phyloP scores from a whole-genome alignment of 2,329 filamentous ascomycete genomes.

The Akanthomyces uredinophilus region DNA sequence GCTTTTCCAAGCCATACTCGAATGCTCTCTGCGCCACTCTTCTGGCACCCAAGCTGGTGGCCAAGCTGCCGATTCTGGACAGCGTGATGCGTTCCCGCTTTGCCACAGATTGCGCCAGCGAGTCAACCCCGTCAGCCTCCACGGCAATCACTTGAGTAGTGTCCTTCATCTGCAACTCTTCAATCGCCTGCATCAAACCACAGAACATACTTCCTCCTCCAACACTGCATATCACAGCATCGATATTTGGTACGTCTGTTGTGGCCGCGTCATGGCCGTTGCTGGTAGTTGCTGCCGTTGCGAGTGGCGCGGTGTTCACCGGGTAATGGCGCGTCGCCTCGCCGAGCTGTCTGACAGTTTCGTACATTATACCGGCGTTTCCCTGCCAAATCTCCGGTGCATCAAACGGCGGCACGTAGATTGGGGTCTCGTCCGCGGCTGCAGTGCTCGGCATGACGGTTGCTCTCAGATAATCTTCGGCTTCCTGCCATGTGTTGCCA shows the following conservation, averaged over 20 bases:
- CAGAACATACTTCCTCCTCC: conserved; percentile 76
- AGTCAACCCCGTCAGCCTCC: conserved; percentile 68
- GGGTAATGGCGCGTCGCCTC: conserved; percentile 21
- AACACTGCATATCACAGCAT: conserved; percentile 68
- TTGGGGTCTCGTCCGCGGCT: conserved; percentile 32
- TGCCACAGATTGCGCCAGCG: conserved; percentile 53
- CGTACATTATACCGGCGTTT: conserved; percentile 50
- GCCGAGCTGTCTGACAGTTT: conserved; percentile 32
- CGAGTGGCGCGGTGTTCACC: conserved; percentile 55
- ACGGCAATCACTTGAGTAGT: conserved; percentile 56
- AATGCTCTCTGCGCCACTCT: conserved; percentile 51
- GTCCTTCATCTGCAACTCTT: conserved; percentile 18
- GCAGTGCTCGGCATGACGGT: conserved; percentile 37
- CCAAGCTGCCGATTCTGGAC: conserved; percentile 63
- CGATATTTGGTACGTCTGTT: conserved; percentile 32
- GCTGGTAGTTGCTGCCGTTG: conserved; percentile 40
- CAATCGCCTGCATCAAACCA: conserved; percentile 62
- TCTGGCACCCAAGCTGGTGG: conserved; percentile 63
- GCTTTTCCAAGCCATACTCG: conserved; percentile 24
- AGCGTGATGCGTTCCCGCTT: conserved; percentile 54
- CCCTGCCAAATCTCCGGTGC: conserved; percentile 61
- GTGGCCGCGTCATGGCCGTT: not conserved
- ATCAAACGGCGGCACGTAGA: conserved; percentile 65
- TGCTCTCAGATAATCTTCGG: conserved; percentile 58
- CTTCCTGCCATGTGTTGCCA: conserved; percentile 63